phyloP scores from a whole-genome alignment of 2,329 filamentous ascomycete genomes.

The Aureobasidium namibiae region DNA sequence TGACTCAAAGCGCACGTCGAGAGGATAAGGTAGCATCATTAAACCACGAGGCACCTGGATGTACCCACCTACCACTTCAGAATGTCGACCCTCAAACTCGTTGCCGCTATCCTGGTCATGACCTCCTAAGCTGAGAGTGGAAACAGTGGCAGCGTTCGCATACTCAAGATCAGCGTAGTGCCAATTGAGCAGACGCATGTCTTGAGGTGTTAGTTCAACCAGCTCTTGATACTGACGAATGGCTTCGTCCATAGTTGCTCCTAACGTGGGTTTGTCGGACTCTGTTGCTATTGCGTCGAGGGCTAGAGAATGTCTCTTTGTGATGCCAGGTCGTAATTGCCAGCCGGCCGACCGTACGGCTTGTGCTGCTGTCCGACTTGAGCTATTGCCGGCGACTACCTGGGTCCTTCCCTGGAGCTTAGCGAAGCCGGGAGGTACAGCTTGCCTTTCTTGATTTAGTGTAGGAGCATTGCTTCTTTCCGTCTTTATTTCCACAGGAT shows the following conservation, averaged over 20 bases:
- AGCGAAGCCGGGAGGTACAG: conserved; percentile 39
- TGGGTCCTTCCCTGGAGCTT: conserved; percentile 65
- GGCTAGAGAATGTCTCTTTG: conserved; percentile 59
- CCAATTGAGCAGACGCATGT: conserved; percentile 91
- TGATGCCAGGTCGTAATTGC: conserved; percentile 56
- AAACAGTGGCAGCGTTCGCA: conserved; percentile 84
- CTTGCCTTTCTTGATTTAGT: conserved; percentile 13
- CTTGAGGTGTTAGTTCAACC: conserved; percentile 73
- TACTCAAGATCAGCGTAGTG: conserved; percentile 98
- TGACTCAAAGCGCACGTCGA: conserved; percentile 69
- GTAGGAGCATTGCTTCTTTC: conserved; percentile 5
- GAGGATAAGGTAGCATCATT: conserved; percentile 63
- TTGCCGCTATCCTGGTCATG: conserved; percentile 98
- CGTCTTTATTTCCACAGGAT: conserved; percentile 44
- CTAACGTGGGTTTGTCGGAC: conserved; percentile 62
- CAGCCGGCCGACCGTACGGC: conserved; percentile 79
- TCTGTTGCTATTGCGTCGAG: conserved; percentile 57
- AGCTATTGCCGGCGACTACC: conserved; percentile 59
- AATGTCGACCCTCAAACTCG: conserved; percentile 92
- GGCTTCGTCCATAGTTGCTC: conserved; percentile 87
- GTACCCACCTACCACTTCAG: conserved; percentile 88
- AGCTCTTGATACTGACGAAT: conserved; percentile 78
- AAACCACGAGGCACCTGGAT: conserved; percentile 86
- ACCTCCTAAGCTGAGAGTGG: conserved; percentile 75
- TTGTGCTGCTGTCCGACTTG: conserved; percentile 63